These are phyloP conservation scores for Rugonectria rugulosa DNA, from an alignment of 2,329 filamentous ascomycete genomes.

Conservation along the genomic window DNA sequence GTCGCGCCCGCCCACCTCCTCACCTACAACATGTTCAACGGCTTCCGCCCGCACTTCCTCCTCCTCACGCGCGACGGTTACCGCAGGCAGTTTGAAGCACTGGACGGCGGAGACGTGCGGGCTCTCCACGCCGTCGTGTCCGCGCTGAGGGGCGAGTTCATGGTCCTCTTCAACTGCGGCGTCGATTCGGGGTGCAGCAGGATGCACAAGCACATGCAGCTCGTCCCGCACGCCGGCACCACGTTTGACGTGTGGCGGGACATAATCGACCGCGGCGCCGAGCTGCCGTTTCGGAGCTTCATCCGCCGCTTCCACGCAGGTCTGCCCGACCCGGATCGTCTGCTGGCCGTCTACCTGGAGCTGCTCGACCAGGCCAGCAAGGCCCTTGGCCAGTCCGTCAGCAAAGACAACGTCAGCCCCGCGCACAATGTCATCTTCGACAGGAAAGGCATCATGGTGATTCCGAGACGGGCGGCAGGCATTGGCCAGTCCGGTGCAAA, in stretches of 20 bases:
- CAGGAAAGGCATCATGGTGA: conserved; percentile 53
- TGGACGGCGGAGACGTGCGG: conserved; percentile 49
- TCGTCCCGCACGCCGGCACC: conserved; percentile 42
- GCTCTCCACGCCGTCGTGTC: conserved; percentile 46
- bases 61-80: conserved; percentile 56
- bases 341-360: conserved; percentile 36
- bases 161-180: conserved; percentile 57
- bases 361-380: conserved; percentile 29
- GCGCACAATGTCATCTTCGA: conserved; percentile 55
- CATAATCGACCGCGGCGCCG: conserved; percentile 26
- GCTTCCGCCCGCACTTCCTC: conserved; percentile 55
- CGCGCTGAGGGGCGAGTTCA: conserved; percentile 40
- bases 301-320: conserved; percentile 39
- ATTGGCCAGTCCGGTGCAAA: conserved; percentile 50
- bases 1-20: conserved; percentile 54
- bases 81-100: conserved; percentile 52
- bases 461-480: conserved; percentile 49
- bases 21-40: conserved; percentile 57
- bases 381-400: conserved; percentile 3
- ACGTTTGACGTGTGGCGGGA: conserved; percentile 38
- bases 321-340: conserved; percentile 26
- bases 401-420: conserved; percentile 12
- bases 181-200: conserved; percentile 53
- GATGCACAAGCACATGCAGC: conserved; percentile 58
- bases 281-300: conserved; percentile 48